Percentiles rank a stretch among this genome's conserved stretches.
These are phyloP conservation scores for Apium graveolens DNA, from an alignment of 129 eudicot species.

Conservation along the genomic window DNA sequence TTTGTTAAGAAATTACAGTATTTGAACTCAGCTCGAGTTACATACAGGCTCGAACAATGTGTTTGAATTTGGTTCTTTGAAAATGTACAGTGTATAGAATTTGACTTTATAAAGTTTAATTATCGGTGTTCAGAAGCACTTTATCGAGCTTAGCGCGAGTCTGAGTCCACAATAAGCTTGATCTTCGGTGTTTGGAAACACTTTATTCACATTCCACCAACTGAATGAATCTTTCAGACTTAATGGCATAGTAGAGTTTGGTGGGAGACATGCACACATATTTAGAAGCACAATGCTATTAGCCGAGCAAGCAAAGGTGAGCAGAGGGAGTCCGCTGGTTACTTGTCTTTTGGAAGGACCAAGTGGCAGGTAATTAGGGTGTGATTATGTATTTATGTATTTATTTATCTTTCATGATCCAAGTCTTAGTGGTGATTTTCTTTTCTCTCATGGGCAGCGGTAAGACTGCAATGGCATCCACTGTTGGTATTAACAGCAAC, in stretches of 20 bases:
- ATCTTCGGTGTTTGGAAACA: not conserved
- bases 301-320: conserved; percentile 89
- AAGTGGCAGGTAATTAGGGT: conserved; percentile 70
- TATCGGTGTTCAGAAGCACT: not conserved
- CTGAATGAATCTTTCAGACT: conserved; percentile 52
- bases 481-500: conserved; percentile 91
- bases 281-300: conserved; percentile 76
- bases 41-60: not conserved
- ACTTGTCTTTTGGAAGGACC: conserved; percentile 98
- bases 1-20: too few species aligned
- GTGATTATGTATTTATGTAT: not conserved
- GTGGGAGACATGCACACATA: conserved; percentile 76
- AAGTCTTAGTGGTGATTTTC: not conserved
- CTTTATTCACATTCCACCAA: conserved; percentile 9
- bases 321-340: conserved; percentile 90
- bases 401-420: not conserved
- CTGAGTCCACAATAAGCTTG: not conserved
- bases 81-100: not conserved
- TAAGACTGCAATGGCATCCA: conserved; percentile 96
- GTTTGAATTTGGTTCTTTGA: not conserved
- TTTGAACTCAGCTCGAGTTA: not conserved
- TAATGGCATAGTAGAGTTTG: conserved; percentile 90
- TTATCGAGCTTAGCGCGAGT: not conserved
- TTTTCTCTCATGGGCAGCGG: conserved; percentile 54
- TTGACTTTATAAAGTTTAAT: not conserved